phyloP scores from a whole-genome alignment of 139 green algal species.

The Coelastrella sp. region DNA sequence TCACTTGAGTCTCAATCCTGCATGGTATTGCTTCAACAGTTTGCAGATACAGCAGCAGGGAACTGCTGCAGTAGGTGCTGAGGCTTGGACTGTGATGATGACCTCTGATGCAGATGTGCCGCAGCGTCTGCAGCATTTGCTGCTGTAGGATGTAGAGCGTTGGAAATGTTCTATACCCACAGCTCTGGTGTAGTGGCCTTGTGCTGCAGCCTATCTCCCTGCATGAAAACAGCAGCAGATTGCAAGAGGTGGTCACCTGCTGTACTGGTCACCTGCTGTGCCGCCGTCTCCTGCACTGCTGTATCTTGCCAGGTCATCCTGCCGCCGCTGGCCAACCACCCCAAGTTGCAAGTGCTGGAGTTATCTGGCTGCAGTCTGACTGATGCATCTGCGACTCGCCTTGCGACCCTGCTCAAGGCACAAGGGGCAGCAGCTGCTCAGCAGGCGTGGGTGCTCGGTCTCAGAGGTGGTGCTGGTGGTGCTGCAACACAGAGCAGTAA shows the following conservation, averaged over 20 bases:
- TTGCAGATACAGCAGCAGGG: neutral
- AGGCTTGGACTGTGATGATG: too few species aligned
- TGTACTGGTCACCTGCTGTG: too few species aligned
- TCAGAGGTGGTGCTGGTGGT: neutral
- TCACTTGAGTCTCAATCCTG: neutral
- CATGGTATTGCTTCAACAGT: neutral
- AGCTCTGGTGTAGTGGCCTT: too few species aligned
- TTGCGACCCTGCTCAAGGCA: constrained; percentile 16
- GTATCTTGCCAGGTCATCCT: neutral
- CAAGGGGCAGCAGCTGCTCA: constrained; percentile 21
- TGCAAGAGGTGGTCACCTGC: too few species aligned
- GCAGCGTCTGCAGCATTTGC: too few species aligned
- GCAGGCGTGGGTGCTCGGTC: constrained; percentile 21
- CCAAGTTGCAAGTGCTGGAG: constrained; percentile 10
- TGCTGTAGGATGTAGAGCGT: too few species aligned
- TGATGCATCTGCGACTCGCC: neutral
- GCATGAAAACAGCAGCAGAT: too few species aligned
- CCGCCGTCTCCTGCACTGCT: too few species aligned
- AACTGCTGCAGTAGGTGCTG: neutral
- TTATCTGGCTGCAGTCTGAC: constrained; percentile 21
- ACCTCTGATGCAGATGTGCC: too few species aligned
- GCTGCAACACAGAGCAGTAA: too few species aligned
- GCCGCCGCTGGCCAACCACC: neutral
- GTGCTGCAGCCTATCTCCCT: too few species aligned
- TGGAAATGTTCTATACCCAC: too few species aligned